Evolutionary conservation across 345 rosid species (phyloP).

Genomic region (Hirschfeldia incana): DNA sequence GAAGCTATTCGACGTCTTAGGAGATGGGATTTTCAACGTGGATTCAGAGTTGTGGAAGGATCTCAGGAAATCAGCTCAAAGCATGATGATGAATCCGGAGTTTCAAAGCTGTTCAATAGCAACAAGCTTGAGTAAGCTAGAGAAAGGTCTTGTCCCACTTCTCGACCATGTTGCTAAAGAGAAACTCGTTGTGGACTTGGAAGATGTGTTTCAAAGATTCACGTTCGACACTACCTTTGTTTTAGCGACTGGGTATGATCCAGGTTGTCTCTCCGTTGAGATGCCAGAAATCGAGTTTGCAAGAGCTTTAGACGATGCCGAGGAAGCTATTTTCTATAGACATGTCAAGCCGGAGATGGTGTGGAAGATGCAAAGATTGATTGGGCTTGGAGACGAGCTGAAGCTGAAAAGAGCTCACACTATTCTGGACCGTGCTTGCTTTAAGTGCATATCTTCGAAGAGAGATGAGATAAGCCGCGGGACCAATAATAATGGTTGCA

Average conservation of each 20-base stretch:
- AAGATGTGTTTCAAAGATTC: conserved; percentile 53
- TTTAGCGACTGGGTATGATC: conserved; percentile 50
- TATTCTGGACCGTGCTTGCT: conserved; percentile 34
- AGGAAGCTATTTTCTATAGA: conserved; percentile 51
- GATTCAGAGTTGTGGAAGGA: conserved; percentile 52
- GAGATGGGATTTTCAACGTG: conserved; percentile 58
- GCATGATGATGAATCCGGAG: conserved; percentile 34
- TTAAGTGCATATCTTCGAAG: conserved; percentile 31
- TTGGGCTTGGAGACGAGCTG: conserved; percentile 49
- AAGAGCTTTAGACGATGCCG: conserved; percentile 46
- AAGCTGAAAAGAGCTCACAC: conserved; percentile 42
- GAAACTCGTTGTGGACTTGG: conserved; percentile 42
- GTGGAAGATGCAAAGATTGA: conserved; percentile 50
- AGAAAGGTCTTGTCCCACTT: conserved; percentile 47
- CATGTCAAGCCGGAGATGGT: conserved; percentile 45
- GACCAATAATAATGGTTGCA: background rate
- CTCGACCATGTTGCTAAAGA: conserved; percentile 44
- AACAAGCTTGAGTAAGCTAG: conserved; percentile 41
- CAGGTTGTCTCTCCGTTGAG: conserved; percentile 39
- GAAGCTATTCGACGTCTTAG: conserved; percentile 53
- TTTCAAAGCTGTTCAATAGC: conserved; percentile 42
- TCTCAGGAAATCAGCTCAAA: conserved; percentile 46
- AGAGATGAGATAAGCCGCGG: conserved; percentile 24
- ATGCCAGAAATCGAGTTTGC: conserved; percentile 45
- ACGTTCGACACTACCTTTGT: conserved; percentile 47